A percentile compares a stretch with the other conserved stretches of the same genome.
Conservation (phyloP, 129 eudicot species). For the Arctium lappa region DNA sequence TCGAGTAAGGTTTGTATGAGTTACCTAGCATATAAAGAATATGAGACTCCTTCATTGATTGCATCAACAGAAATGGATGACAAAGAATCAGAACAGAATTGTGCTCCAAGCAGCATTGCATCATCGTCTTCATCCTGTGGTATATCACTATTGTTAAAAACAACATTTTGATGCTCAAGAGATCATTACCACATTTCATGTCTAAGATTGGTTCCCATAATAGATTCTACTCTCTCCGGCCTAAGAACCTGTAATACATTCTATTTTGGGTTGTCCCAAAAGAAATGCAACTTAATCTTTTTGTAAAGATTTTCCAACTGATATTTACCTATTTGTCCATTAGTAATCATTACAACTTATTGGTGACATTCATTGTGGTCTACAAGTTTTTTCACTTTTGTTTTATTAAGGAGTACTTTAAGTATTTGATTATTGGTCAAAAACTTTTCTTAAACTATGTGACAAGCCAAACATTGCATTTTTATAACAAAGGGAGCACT, state of each 20-base stretch:
- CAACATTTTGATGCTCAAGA: neutral
- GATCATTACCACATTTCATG: neutral
- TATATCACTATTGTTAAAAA: slow-evolving; percentile 7
- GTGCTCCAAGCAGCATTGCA: slow-evolving; percentile 91
- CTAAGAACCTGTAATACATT: neutral
- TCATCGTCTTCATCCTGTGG: slow-evolving; percentile 95
- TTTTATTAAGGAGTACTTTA: neutral
- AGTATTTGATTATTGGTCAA: neutral
- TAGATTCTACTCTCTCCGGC: neutral
- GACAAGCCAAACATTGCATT: neutral
- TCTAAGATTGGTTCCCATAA: neutral
- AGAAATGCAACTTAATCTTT: neutral
- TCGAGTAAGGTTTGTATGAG: neutral
- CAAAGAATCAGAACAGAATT: slow-evolving; percentile 83
- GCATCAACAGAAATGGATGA: slow-evolving; percentile 71
- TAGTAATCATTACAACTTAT: neutral
- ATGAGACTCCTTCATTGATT: slow-evolving; percentile 59
- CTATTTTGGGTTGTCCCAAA: neutral
- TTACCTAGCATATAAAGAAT: slow-evolving; percentile 90
- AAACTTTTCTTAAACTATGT: neutral
- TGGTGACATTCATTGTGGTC: neutral
- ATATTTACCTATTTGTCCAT: neutral
- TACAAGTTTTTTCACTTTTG: neutral
- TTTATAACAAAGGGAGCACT: neutral
- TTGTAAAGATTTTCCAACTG: neutral